Evolutionary conservation across 768 basidiomycete species (phyloP).

Genomic region (Clavaria fumosa): DNA sequence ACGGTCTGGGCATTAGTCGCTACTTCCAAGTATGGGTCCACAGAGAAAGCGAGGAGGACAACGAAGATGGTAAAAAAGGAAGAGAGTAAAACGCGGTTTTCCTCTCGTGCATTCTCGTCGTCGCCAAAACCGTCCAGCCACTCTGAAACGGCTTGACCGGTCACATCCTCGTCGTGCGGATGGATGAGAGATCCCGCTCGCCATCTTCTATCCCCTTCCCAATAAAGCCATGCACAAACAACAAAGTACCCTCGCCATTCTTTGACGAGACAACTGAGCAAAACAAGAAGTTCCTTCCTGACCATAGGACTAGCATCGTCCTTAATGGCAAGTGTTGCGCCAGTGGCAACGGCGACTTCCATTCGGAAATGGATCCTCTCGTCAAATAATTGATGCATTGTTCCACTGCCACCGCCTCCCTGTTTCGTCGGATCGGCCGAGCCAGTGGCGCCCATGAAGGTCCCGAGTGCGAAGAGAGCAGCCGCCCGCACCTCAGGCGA

Average conservation of each 20-base stretch:
- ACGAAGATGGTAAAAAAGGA: slow-evolving; percentile 91
- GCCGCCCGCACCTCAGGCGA: slow-evolving; percentile 89
- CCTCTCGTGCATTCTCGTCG: slow-evolving; percentile 50
- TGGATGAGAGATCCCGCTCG: slow-evolving; percentile 24
- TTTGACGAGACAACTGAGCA: slow-evolving; percentile 85
- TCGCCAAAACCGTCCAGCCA: slow-evolving; percentile 65
- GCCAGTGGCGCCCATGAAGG: slow-evolving; percentile 83
- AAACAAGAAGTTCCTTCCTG: slow-evolving; percentile 79
- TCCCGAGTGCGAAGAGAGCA: slow-evolving; percentile 81
- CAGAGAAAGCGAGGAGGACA: slow-evolving; percentile 75
- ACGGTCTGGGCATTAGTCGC: slow-evolving; percentile 82
- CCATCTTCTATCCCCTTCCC: slow-evolving; percentile 78
- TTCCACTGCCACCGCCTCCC: slow-evolving; percentile 79
- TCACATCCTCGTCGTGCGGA: slow-evolving; percentile 52
- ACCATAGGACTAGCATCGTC: slow-evolving; percentile 96
- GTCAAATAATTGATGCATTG: slow-evolving; percentile 62
- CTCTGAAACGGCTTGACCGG: slow-evolving; percentile 53
- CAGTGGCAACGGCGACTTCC: slow-evolving; percentile 87
- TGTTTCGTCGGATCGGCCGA: slow-evolving; percentile 46
- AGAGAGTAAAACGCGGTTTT: slow-evolving; percentile 73
- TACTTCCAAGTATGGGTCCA: slow-evolving; percentile 88
- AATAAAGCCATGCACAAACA: slow-evolving; percentile 91
- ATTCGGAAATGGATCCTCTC: slow-evolving; percentile 70
- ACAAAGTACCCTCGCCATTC: slow-evolving; percentile 97
- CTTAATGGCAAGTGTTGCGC: slow-evolving; percentile 74